Evolutionary conservation across 305 asterid genomes (phyloP).

Genomic region (Rubia tinctorum): DNA sequence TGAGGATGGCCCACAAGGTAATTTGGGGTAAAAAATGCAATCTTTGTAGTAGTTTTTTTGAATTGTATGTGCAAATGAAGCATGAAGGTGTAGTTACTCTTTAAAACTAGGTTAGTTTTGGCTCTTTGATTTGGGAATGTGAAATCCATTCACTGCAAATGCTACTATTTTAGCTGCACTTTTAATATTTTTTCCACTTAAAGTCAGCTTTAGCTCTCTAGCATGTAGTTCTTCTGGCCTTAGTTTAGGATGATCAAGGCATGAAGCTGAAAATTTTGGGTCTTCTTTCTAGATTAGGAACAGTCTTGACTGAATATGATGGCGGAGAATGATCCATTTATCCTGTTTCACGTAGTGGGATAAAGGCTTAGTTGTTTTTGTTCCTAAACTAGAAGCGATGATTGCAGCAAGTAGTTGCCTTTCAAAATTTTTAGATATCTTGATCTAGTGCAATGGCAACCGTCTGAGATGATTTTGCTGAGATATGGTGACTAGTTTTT

Average conservation of each 20-base stretch:
- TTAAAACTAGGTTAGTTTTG: background rate
- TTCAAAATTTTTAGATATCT: no score
- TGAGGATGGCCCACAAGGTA: constrained; percentile 38
- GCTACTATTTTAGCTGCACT: background rate
- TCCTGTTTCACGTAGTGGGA: no score
- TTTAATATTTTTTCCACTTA: background rate
- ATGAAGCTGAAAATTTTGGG: no score
- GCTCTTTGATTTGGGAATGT: background rate
- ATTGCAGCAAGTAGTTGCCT: no score
- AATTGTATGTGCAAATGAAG: background rate
- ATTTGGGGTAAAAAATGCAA: background rate
- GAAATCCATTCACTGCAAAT: background rate
- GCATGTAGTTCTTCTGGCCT: no score
- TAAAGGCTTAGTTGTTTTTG: no score
- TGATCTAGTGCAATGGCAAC: background rate
- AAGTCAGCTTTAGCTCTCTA: background rate
- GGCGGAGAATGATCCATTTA: no score
- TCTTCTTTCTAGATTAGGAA: no score
- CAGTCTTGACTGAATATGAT: no score
- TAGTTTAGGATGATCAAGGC: no score
- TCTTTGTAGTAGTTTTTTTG: background rate
- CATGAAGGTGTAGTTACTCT: background rate
- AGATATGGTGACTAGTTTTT: background rate
- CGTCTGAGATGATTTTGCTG: background rate
- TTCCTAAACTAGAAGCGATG: no score